Percentiles rank a stretch among this genome's conserved stretches.
These are phyloP conservation scores for Plasmodium gallinaceum DNA, from an alignment of 169 alveolate genomes.

Conservation along the genomic window DNA sequence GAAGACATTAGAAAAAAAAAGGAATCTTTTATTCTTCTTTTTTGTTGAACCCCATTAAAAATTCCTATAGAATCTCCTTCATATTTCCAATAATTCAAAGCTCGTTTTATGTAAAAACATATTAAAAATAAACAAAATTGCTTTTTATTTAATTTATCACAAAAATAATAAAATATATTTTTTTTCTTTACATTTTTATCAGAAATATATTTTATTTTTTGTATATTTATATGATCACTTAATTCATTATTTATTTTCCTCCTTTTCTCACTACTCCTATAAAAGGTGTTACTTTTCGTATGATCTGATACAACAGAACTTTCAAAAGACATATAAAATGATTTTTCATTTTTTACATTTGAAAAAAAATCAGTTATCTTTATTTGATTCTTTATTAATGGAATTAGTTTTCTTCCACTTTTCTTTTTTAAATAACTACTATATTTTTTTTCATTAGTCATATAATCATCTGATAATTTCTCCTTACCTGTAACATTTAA, in stretches of 20 bases:
- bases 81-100: constrained; percentile 54
- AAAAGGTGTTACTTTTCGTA: not conserved
- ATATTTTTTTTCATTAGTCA: constrained; percentile 14
- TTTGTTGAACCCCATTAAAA: constrained; percentile 67
- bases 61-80: constrained; percentile 72
- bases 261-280: constrained; percentile 30
- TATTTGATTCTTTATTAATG: constrained; percentile 70
- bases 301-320: constrained; percentile 5
- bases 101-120: constrained; percentile 55
- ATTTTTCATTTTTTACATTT: constrained; percentile 50
- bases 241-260: constrained; percentile 57
- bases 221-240: constrained; percentile 8
- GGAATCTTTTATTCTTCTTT: constrained; percentile 57
- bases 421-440: constrained; percentile 10
- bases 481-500: not conserved
- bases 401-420: constrained; percentile 37
- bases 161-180: not conserved
- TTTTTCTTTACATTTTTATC: not conserved
- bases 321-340: constrained; percentile 10
- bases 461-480: not conserved
- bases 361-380: constrained; percentile 72
- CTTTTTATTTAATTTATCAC: constrained; percentile 59
- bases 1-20: constrained; percentile 68
- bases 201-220: not conserved
- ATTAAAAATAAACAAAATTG: constrained; percentile 67